These are phyloP conservation scores for Ophiognomonia clavigignenti-juglandacearum DNA, from an alignment of 2,329 filamentous ascomycete species.

Conservation along the genomic window DNA sequence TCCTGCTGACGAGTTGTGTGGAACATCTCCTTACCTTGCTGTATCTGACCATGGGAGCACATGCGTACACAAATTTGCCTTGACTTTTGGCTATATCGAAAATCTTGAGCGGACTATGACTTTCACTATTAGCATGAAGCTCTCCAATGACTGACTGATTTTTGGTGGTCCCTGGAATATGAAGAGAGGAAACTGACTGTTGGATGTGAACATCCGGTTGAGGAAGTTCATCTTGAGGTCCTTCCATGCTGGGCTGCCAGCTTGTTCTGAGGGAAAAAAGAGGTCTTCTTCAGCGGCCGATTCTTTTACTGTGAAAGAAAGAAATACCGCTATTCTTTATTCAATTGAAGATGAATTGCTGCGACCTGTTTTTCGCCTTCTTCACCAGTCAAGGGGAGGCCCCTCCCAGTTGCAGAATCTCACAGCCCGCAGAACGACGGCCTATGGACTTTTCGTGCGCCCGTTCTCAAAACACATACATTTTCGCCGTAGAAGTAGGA, in stretches of 20 bases:
- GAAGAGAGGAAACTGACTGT: background rate
- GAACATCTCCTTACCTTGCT: conserved; percentile 44
- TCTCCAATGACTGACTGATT: background rate
- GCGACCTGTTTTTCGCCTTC: too few relatives aligned
- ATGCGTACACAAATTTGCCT: conserved; percentile 51
- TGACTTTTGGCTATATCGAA: conserved; percentile 51
- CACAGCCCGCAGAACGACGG: too few relatives aligned
- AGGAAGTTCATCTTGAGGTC: background rate
- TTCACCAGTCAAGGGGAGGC: too few relatives aligned
- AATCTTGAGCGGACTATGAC: conserved; percentile 50
- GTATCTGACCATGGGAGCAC: conserved; percentile 66
- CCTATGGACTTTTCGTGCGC: too few relatives aligned
- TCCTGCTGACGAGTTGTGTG: background rate
- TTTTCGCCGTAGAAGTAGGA: too few relatives aligned
- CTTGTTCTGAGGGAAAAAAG: too few relatives aligned
- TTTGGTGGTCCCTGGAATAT: background rate
- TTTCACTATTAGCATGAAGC: background rate
- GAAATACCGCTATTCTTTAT: too few relatives aligned
- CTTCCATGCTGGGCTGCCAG: background rate
- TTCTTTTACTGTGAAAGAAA: too few relatives aligned
- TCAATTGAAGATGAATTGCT: too few relatives aligned
- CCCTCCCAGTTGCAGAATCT: too few relatives aligned
- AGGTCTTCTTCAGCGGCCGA: too few relatives aligned
- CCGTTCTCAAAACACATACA: too few relatives aligned
- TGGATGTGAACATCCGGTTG: background rate